A percentile compares a stretch with the other conserved stretches of the same genome.
phyloP scores from a whole-genome alignment of 2,329 filamentous ascomycete genomes.

The Zelopaecilomyces penicillatus region DNA sequence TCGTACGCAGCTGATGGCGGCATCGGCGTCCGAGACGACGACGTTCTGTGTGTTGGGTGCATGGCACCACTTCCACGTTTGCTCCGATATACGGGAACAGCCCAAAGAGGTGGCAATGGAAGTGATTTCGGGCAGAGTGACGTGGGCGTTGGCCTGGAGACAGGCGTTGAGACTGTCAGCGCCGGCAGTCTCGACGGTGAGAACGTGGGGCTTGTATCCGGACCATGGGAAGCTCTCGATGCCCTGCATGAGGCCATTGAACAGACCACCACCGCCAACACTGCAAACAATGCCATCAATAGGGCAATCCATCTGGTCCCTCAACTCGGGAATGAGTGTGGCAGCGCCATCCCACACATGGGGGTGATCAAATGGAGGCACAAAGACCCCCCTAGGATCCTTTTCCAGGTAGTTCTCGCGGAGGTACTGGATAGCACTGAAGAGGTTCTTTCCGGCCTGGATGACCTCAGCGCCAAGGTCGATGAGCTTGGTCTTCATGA shows the following conservation, averaged over 20 bases:
- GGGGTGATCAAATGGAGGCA: slow-evolving; percentile 61
- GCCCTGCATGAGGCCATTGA: slow-evolving; percentile 68
- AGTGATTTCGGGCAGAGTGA: slow-evolving; percentile 63
- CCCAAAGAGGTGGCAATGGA: slow-evolving; percentile 69
- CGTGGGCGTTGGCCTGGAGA: slow-evolving; percentile 45
- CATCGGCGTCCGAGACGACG: slow-evolving; percentile 50
- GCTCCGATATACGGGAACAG: slow-evolving; percentile 59
- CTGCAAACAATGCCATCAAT: slow-evolving; percentile 67
- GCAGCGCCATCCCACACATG: slow-evolving; percentile 59
- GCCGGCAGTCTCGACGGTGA: slow-evolving; percentile 70
- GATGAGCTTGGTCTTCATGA: slow-evolving; percentile 65
- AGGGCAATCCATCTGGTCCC: slow-evolving; percentile 31
- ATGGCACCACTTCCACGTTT: slow-evolving; percentile 57
- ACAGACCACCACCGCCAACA: slow-evolving; percentile 72
- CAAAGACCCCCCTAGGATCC: slow-evolving; percentile 51
- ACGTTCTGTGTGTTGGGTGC: slow-evolving; percentile 29
- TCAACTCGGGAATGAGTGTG: slow-evolving; percentile 47
- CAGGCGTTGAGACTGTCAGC: slow-evolving; percentile 62
- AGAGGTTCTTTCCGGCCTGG: slow-evolving; percentile 59
- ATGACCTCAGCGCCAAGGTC: slow-evolving; percentile 62
- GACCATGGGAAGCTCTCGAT: slow-evolving; percentile 40
- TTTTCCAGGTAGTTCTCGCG: slow-evolving; percentile 45
- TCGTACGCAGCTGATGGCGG: slow-evolving; percentile 65
- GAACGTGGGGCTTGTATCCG: slow-evolving; percentile 37
- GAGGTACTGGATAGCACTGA: slow-evolving; percentile 61